Evolutionary conservation across 202 grass and related monocot species (phyloP).

Genomic region (Zizania palustris): DNA sequence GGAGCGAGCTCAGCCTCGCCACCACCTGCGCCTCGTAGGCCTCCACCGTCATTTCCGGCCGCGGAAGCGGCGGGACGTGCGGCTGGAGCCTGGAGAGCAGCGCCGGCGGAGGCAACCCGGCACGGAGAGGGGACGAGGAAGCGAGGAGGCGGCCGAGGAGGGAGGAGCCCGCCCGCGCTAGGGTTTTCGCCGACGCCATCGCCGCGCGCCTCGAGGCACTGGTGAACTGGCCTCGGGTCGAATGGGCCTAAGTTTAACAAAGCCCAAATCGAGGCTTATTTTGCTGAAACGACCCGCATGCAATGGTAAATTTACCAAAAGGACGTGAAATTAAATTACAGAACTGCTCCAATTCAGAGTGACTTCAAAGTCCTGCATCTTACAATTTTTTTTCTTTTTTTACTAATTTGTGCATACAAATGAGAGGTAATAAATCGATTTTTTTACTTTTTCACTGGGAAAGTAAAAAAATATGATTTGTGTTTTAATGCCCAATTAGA

Average conservation of each 20-base stretch:
- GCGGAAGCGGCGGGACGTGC: slow-evolving; percentile 20
- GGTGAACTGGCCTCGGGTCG: neutral
- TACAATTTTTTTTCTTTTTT: slow-evolving; percentile 4
- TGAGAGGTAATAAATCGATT: neutral
- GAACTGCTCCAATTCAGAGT: slow-evolving; percentile 28
- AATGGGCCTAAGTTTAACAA: neutral
- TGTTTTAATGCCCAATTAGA: neutral
- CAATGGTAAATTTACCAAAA: too few species aligned
- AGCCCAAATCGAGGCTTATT: too few species aligned
- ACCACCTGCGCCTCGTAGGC: slow-evolving; percentile 52
- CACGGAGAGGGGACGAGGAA: slow-evolving; percentile 28
- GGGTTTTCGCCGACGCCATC: slow-evolving; percentile 69
- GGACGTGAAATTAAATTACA: slow-evolving; percentile 29
- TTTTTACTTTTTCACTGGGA: neutral
- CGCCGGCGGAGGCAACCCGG: slow-evolving; percentile 40
- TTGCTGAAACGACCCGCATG: neutral
- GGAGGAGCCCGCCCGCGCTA: slow-evolving; percentile 64
- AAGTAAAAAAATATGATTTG: slow-evolving; percentile 1
- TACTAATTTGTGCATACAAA: too few species aligned
- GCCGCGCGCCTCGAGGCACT: too few species aligned
- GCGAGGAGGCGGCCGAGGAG: slow-evolving; percentile 63
- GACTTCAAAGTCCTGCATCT: slow-evolving; percentile 17
- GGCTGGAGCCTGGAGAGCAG: slow-evolving; percentile 45
- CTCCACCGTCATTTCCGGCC: slow-evolving; percentile 10
- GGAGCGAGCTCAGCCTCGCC: slow-evolving; percentile 52